Evolutionary conservation across 139 green algal genomes (phyloP), one percentile per base, ranked within the genome.

Genomic region (Edaphochlamys debaryana): DNA sequence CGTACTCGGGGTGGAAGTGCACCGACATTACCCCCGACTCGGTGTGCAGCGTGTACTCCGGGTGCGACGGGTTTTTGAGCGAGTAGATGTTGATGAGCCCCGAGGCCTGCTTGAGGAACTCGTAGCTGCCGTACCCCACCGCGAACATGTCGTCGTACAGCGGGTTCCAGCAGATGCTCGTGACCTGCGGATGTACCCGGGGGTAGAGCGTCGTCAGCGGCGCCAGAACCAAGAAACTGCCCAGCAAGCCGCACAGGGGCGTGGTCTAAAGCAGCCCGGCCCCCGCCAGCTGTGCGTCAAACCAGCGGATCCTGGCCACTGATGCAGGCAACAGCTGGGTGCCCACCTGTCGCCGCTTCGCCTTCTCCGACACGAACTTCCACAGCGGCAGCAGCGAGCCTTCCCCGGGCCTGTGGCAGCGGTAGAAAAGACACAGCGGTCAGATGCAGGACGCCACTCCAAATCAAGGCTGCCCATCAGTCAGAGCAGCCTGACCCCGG

Each of bases 301-400:
- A n/a, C n/a, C n/a, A n/a, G n/a, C n/a, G n/a, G n/a, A n/a, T n/a
- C n/a, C n/a, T n/a, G n/a, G n/a, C n/a, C n/a, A n/a, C n/a, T n/a
- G n/a, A n/a, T n/a, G n/a, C n/a, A n/a, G n/a, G n/a, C n/a, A n/a
- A n/a, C n/a, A n/a, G n/a, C n/a, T n/a, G n/a, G n/a, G n/a, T n/a
- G n/a, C n/a, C n/a, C n/a, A n/a, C n/a, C 48, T 94, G 86, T 36
- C 87, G 87, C 74, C 87, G 60, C 68, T 82, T 87, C 11, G 84
- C 72, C 68, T 87, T 87, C 17, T 91, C 87, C 15, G 20, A 69
- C 1, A 79, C 88, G 86, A 99, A 98, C 80, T 89, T 91, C 96
- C 96, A 99, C 69, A 99, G 91, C 29, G 96, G 96, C 84, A 99
- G 90, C 89, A 98, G 86, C 15, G 93, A 97, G 36, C 96, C 96